Evolutionary conservation across 495 filamentous ascomycete species (phyloP).

Genomic region (Echria macrotheca): DNA sequence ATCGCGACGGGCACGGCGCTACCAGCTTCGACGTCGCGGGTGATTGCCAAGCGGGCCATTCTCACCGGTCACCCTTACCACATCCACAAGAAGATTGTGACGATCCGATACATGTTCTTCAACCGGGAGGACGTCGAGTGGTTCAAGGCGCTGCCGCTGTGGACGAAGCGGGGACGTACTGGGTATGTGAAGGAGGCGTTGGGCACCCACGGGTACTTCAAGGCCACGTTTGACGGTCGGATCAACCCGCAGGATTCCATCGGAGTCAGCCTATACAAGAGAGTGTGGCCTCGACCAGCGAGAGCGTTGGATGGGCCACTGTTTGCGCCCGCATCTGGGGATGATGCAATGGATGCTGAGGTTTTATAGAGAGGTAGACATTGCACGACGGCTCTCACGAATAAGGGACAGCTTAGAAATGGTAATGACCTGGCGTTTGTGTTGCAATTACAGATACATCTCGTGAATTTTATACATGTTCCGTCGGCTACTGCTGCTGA

Average conservation of each 20-base stretch:
- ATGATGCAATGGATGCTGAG: slow-evolving; percentile 39
- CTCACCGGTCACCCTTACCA: slow-evolving; percentile 96
- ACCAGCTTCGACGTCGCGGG: slow-evolving; percentile 68
- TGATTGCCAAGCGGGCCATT: slow-evolving; percentile 90
- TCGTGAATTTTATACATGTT: too few species aligned
- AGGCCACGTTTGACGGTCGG: slow-evolving; percentile 92
- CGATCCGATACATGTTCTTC: slow-evolving; percentile 99
- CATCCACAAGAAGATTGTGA: slow-evolving; percentile 95
- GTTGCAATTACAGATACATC: too few species aligned
- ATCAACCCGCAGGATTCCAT: slow-evolving; percentile 93
- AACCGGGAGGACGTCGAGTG: slow-evolving; percentile 88
- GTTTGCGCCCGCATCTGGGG: slow-evolving; percentile 17
- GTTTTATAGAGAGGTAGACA: slow-evolving; percentile 13
- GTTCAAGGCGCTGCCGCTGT: slow-evolving; percentile 94
- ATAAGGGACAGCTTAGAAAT: too few species aligned
- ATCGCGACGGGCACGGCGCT: slow-evolving; percentile 82
- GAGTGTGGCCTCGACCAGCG: slow-evolving; percentile 76
- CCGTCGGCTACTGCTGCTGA: too few species aligned
- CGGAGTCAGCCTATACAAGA: slow-evolving; percentile 88
- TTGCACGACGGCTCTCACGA: slow-evolving; percentile 1
- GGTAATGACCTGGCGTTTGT: too few species aligned
- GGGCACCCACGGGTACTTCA: slow-evolving; percentile 98
- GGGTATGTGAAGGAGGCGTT: slow-evolving; percentile 90
- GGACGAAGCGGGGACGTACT: slow-evolving; percentile 82
- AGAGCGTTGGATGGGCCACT: slow-evolving; percentile 42